Percentiles rank a stretch among this genome's conserved stretches.
Conservation (phyloP, 768 basidiomycete genomes). For the Leccinum ochraceum region DNA sequence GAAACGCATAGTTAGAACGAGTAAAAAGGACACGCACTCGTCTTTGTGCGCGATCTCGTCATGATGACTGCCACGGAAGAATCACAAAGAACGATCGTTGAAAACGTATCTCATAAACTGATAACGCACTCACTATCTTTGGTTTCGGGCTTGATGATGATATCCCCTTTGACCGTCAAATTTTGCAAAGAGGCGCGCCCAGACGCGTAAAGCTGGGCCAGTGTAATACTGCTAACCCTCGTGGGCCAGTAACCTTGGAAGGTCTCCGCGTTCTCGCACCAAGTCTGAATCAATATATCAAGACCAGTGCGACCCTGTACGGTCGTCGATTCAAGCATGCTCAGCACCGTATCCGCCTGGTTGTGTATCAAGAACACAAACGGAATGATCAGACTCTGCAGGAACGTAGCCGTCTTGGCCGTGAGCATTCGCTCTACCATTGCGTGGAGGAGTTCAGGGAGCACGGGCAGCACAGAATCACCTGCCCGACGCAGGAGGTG, state of each 20-base stretch:
- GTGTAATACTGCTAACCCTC: constrained; percentile 79
- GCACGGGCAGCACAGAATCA: constrained; percentile 74
- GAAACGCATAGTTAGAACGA: constrained; percentile 16
- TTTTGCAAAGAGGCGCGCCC: constrained; percentile 65
- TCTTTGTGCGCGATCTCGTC: constrained; percentile 90
- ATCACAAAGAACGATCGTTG: constrained; percentile 20
- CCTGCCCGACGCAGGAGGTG: constrained; percentile 87
- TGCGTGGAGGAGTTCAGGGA: constrained; percentile 84
- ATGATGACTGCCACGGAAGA: constrained; percentile 73
- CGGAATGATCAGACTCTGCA: constrained; percentile 90
- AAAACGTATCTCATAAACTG: constrained; percentile 14
- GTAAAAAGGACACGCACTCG: constrained; percentile 53
- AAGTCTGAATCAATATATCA: constrained; percentile 87
- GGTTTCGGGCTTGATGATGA: constrained; percentile 80
- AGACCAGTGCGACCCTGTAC: constrained; percentile 65
- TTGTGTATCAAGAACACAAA: constrained; percentile 93
- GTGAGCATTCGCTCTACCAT: constrained; percentile 79
- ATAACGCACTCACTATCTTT: constrained; percentile 64
- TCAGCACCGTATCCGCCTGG: constrained; percentile 77
- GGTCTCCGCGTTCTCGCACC: constrained; percentile 94
- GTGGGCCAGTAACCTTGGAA: constrained; percentile 96
- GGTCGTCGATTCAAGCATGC: constrained; percentile 68
- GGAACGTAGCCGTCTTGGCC: constrained; percentile 89
- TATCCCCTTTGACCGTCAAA: constrained; percentile 86
- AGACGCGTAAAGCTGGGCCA: constrained; percentile 71